These are phyloP conservation scores for Claviceps purpurea DNA, from an alignment of 2,329 filamentous ascomycete species.

Conservation along the genomic window DNA sequence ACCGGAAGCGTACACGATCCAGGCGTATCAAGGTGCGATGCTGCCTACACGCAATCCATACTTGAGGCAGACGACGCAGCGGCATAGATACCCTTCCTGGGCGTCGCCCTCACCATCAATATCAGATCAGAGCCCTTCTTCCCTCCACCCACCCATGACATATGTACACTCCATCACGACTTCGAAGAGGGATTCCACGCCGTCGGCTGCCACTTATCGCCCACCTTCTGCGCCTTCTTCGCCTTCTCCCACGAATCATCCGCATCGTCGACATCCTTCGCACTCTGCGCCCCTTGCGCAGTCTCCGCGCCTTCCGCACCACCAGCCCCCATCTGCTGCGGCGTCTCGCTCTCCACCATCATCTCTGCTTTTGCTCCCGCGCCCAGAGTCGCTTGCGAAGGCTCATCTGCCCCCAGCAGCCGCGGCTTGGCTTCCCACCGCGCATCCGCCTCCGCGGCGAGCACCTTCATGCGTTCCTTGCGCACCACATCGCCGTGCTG, in stretches of 20 bases:
- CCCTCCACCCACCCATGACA: too few relatives aligned
- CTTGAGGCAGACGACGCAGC: too few relatives aligned
- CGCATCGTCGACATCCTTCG: constrained; percentile 7
- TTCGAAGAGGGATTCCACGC: constrained; percentile 39
- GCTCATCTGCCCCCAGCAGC: constrained; percentile 24
- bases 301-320: constrained; percentile 8
- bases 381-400: not conserved
- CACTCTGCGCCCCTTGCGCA: not conserved
- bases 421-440: constrained; percentile 48
- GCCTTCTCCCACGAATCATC: constrained; percentile 47
- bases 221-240: constrained; percentile 27
- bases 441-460: constrained; percentile 49
- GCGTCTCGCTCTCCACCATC: not conserved
- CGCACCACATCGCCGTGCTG: constrained; percentile 40
- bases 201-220: constrained; percentile 55
- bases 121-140: too few relatives aligned
- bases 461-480: constrained; percentile 36
- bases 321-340: not conserved
- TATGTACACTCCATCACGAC: not conserved
- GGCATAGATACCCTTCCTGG: too few relatives aligned
- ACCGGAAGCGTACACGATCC: too few relatives aligned
- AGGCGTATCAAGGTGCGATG: too few relatives aligned
- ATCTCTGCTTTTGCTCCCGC: not conserved
- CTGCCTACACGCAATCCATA: too few relatives aligned
- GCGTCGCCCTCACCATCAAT: too few relatives aligned